Conservation (phyloP, 2,329 filamentous ascomycete species). For the Drechslerella dactyloides region DNA sequence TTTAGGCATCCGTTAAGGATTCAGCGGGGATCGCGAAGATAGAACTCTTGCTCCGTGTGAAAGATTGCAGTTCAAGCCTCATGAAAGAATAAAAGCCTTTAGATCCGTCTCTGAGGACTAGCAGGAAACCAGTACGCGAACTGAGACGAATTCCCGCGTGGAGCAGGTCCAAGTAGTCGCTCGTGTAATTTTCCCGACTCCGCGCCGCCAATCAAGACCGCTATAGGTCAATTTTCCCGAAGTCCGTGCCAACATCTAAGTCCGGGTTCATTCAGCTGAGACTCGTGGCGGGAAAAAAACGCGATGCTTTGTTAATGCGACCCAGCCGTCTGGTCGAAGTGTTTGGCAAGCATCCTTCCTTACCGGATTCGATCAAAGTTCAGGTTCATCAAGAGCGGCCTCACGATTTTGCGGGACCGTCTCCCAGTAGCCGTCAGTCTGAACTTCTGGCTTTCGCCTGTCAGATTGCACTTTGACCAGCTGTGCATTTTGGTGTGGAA, state of each 20-base stretch:
- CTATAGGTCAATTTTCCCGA: conserved; percentile 1
- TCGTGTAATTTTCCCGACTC: conserved; percentile 50
- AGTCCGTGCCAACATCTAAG: conserved; percentile 21
- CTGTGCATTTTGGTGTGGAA: too few species aligned
- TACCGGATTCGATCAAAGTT: neutral
- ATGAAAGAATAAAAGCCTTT: neutral
- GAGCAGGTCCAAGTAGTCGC: conserved; percentile 31
- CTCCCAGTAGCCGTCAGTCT: neutral
- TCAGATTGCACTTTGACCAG: too few species aligned
- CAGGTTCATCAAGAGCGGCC: neutral
- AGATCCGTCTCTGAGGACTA: conserved; percentile 34
- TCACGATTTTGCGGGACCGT: neutral
- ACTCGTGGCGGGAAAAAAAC: conserved; percentile 24
- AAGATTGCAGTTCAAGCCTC: neutral
- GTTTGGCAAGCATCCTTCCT: conserved; percentile 16
- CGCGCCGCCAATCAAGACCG: conserved; percentile 44
- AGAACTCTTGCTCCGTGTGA: conserved; percentile 32
- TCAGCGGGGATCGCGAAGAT: conserved; percentile 13
- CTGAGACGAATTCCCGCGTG: conserved; percentile 51
- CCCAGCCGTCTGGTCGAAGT: conserved; percentile 39
- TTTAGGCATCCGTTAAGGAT: conserved; percentile 49
- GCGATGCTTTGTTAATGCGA: conserved; percentile 34
- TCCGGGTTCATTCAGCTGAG: conserved; percentile 37
- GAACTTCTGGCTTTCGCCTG: too few species aligned
- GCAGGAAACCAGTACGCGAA: conserved; percentile 45